Evolutionary conservation across 805 yeast species (phyloP), one percentile per base, ranked within the genome.

Genomic region (Nakazawaea holstii): DNA sequence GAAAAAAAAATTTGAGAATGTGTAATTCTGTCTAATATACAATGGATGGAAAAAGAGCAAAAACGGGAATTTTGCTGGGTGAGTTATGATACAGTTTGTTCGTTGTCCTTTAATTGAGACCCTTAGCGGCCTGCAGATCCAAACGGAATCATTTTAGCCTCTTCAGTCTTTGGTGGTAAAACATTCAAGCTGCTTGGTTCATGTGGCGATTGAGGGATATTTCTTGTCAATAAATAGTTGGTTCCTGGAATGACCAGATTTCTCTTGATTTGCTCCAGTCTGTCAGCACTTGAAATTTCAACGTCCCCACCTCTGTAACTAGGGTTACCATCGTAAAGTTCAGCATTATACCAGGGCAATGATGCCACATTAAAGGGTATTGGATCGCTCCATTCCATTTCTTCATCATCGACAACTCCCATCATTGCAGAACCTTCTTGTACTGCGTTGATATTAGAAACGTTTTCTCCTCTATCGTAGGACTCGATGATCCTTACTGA

Each of bases 371-470:
- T 27, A 17, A 30, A 36, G 9, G 8, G 17, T 6, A 37, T 38
- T 8, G 50, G 50, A 3, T 27, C 36, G 7, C 28, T 6, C 46
- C 46, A 48, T 17, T 42, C 47, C 3, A 48, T 13, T 5, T 31
- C 44, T 39, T 40, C 50, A 13, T 41, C 43, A 33, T 41, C 46
- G 10, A 32, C 35, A 13, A 39, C 43, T 13, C 46, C 50, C 32
- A 43, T 24, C 41, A 47, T 14, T 13, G 35, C 43, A 13, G 30
- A 8, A 11, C 32, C 40, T 43, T 43, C 43, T 13, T 24, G n/a
- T 10, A 39, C 40, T 4, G 35, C 15, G 31, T 24, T 15, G 8
- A 17, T 17, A 31, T 17, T 32, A 20, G 9, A 31, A 27, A 15
- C 15, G 14, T 30, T 39, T 11, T 27, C 15, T 8, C 43, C n/a